A percentile compares a stretch with the other conserved stretches of the same genome.
Evolutionary conservation across 257 asterid species (phyloP).

Genomic region (Leonotis leonurus): DNA sequence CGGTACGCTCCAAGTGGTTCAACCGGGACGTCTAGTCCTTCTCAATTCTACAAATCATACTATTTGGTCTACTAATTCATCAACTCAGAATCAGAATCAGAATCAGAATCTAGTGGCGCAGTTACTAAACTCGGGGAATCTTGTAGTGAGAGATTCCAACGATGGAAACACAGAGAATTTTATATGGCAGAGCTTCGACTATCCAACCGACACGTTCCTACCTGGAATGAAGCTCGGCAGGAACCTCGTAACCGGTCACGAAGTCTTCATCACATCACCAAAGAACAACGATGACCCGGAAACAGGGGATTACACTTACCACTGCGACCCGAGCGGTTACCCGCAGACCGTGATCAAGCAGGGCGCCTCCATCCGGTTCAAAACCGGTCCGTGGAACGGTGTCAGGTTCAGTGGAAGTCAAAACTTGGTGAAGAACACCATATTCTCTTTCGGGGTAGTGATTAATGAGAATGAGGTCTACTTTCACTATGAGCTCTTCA

Average conservation of each 20-base stretch:
- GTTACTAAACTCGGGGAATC: conserved; percentile 45
- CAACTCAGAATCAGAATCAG: conserved; percentile 1
- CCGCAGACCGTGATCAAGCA: not conserved
- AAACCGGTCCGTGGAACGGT: not conserved
- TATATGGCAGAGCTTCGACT: conserved; percentile 52
- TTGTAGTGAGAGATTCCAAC: conserved; percentile 36
- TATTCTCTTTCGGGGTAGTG: not conserved
- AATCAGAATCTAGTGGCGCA: conserved; percentile 21
- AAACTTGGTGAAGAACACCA: not conserved
- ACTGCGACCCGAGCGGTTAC: not conserved
- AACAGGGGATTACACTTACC: conserved; percentile 21
- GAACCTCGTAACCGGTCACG: conserved; percentile 21
- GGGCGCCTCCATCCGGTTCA: not conserved
- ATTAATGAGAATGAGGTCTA: conserved; percentile 7
- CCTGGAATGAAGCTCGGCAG: conserved; percentile 46
- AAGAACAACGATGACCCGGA: conserved; percentile 37
- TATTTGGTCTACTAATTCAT: conserved; percentile 39
- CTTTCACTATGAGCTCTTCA: conserved; percentile 1
- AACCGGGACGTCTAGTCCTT: conserved; percentile 28
- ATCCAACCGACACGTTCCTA: conserved; percentile 36
- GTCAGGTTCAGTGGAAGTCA: not conserved
- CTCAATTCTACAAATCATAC: not conserved
- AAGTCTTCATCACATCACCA: conserved; percentile 30
- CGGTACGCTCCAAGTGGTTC: conserved; percentile 20
- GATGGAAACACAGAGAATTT: conserved; percentile 34